Percentiles rank a stretch among this genome's conserved stretches.
These are phyloP conservation scores for Cytospora mali DNA, from an alignment of 2,329 filamentous ascomycete genomes.

Conservation along the genomic window DNA sequence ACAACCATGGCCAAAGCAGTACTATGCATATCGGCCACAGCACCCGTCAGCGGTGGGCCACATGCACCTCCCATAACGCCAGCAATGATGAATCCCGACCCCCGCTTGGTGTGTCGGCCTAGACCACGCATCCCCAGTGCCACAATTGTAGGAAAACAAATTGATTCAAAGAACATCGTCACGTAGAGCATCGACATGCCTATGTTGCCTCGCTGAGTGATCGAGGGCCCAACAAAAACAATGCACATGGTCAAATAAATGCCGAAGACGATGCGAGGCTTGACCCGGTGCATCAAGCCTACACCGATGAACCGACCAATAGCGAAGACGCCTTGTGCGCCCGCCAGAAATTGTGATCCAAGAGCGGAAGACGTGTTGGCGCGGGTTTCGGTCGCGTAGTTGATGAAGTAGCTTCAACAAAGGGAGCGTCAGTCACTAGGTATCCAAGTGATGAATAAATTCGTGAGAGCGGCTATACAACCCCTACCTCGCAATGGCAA, in stretches of 20 bases:
- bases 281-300: conserved; percentile 66
- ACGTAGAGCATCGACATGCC: conserved; percentile 67
- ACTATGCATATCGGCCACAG: conserved; percentile 63
- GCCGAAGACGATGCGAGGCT: conserved; percentile 69
- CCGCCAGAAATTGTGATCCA: conserved; percentile 70
- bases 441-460: conserved; percentile 9
- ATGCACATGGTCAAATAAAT: conserved; percentile 66
- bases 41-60: conserved; percentile 72
- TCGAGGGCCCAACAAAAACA: conserved; percentile 59
- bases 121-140: conserved; percentile 75
- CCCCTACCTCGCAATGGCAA: conserved; percentile 55
- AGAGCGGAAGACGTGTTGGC: conserved; percentile 50
- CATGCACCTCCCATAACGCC: conserved; percentile 74
- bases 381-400: conserved; percentile 67
- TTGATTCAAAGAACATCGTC: conserved; percentile 77
- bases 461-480: neutral
- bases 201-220: conserved; percentile 48
- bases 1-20: conserved; percentile 69
- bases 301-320: conserved; percentile 71
- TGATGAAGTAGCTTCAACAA: conserved; percentile 66
- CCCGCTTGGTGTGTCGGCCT: conserved; percentile 76
- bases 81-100: conserved; percentile 70
- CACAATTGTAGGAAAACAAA: conserved; percentile 81
- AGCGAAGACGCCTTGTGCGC: conserved; percentile 73
- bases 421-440: neutral